These are phyloP conservation scores for Vigna trinervia DNA, from an alignment of 306 rosid species.

Conservation along the genomic window DNA sequence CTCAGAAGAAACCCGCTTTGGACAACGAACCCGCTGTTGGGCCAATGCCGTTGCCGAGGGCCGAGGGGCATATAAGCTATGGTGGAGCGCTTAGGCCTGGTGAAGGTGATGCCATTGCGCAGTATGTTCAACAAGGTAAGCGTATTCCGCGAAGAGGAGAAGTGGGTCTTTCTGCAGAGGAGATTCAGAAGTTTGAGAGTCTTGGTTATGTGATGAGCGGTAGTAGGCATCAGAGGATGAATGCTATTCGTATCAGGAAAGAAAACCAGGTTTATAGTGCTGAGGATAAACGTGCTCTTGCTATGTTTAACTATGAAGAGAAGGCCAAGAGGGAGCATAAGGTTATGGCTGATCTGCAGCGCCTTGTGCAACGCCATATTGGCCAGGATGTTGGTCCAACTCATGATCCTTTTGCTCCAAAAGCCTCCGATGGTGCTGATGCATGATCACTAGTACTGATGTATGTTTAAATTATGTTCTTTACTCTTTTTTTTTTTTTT, in stretches of 20 bases:
- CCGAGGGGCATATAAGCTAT: slow-evolving; percentile 97
- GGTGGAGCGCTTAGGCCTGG: slow-evolving; percentile 99
- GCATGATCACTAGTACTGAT: slow-evolving; percentile 32
- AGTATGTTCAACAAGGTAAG: slow-evolving; percentile 97
- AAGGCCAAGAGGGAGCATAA: slow-evolving; percentile 93
- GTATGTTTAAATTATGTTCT: not conserved
- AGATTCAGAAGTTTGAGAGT: slow-evolving; percentile 79
- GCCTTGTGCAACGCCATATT: slow-evolving; percentile 92
- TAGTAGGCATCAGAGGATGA: slow-evolving; percentile 98
- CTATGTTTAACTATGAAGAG: slow-evolving; percentile 95
- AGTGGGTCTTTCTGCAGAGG: slow-evolving; percentile 97
- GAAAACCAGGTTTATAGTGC: slow-evolving; percentile 99
- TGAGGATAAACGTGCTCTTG: slow-evolving; percentile 95
- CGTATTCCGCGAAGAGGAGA: slow-evolving; percentile 98
- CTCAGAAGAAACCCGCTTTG: slow-evolving; percentile 74
- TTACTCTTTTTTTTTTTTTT: not conserved
- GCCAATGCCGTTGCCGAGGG: slow-evolving; percentile 91
- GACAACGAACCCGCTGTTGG: slow-evolving; percentile 83
- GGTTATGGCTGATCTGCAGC: slow-evolving; percentile 98
- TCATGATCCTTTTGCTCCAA: slow-evolving; percentile 81
- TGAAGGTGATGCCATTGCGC: slow-evolving; percentile 98
- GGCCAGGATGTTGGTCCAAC: slow-evolving; percentile 98
- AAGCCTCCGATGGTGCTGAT: slow-evolving; percentile 63
- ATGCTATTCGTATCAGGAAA: slow-evolving; percentile 95
- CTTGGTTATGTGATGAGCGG: slow-evolving; percentile 99